Evolutionary conservation across 805 yeast species (phyloP).

Genomic region (Candida glaebosa): DNA sequence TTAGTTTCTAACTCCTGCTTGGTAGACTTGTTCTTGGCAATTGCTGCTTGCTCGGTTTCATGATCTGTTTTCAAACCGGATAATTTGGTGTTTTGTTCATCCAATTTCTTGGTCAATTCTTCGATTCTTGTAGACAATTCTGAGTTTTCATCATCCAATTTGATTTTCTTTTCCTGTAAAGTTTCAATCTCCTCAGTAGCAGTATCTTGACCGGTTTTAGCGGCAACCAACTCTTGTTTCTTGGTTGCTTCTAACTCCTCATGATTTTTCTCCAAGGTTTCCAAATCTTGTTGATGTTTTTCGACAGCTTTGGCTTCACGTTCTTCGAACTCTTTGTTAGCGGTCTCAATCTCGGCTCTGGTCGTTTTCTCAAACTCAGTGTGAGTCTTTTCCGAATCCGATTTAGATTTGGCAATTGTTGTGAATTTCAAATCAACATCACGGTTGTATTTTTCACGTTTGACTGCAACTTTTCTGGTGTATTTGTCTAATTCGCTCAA

Average conservation of each 20-base stretch:
- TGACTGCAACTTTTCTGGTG: conserved; percentile 34
- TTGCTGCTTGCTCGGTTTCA: conserved; percentile 24
- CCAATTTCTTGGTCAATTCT: conserved; percentile 40
- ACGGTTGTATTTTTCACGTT: conserved; percentile 34
- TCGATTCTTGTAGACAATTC: conserved; percentile 38
- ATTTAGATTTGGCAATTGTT: conserved; percentile 18
- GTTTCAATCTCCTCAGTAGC: conserved; percentile 44
- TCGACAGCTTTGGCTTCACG: conserved; percentile 47
- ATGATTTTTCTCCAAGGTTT: conserved; percentile 38
- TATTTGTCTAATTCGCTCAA: conserved; percentile 34
- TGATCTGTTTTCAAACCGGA: conserved; percentile 31
- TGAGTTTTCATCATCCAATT: conserved; percentile 35
- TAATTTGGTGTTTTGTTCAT: conserved; percentile 33
- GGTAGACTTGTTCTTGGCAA: conserved; percentile 25
- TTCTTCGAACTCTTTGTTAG: conserved; percentile 40
- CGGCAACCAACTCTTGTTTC: conserved; percentile 39
- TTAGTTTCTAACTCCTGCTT: conserved; percentile 42
- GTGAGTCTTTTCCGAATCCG: conserved; percentile 29
- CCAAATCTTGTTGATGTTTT: conserved; percentile 44
- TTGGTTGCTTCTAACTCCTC: conserved; percentile 44
- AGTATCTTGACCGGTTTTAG: conserved; percentile 38
- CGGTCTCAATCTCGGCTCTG: conserved; percentile 41
- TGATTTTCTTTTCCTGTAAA: conserved; percentile 40
- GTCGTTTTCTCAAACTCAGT: conserved; percentile 40
- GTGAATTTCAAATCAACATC: conserved; percentile 36